Base-by-base conservation (phyloP, 805 yeast species). In the Metschnikowia shivogae region DNA sequence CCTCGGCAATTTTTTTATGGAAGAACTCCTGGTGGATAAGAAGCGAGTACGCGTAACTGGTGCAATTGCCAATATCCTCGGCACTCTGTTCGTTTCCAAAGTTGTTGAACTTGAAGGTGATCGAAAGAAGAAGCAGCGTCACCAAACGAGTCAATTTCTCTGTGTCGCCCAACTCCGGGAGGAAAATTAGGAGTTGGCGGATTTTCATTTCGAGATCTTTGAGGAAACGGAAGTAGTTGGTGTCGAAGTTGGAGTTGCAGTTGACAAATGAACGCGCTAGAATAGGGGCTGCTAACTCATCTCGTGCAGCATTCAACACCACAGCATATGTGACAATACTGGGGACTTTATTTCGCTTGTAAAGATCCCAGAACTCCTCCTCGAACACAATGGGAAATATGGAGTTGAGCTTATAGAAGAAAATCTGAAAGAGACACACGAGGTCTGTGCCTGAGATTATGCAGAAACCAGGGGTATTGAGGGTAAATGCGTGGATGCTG, bases 371-470 rank as follows among this genome's bases (percentile, higher is more conserved):
- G 52, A 74, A 70, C 36, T 65, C 65, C 19, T 56, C 58, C 54
- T 67, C 71, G 49, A 69, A 67, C 5, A 74, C 53, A 24, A 74
- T 52, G 2, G 79, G 78, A 39, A 73, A 59, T 2, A 72, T 47
- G 13, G 63, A 55, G 53, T 74, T 72, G 10, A 73, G 53, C 37
- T 68, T 67, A 45, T 60, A 62, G 50, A 72, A 70, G 52, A 68
- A 74, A 1, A 73, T 50, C 34, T 62, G 55, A 33, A 69, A 63
- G 32, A 74, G 56, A 6, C 54, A 36, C 7, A 41, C 31, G n/a
- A 52, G 34, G 36, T 54, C 55, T 5, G 44, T 38, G 13, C 26
- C 46, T 4, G 43, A 36, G 8, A 54, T 48, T n/a, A 36, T 37
- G 33, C 36, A 54, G 39, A 54, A 53, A 5, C 58, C 58, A 1